These are phyloP conservation scores for Aspergillus conjunctus DNA, from an alignment of 495 filamentous ascomycete genomes.

Conservation along the genomic window DNA sequence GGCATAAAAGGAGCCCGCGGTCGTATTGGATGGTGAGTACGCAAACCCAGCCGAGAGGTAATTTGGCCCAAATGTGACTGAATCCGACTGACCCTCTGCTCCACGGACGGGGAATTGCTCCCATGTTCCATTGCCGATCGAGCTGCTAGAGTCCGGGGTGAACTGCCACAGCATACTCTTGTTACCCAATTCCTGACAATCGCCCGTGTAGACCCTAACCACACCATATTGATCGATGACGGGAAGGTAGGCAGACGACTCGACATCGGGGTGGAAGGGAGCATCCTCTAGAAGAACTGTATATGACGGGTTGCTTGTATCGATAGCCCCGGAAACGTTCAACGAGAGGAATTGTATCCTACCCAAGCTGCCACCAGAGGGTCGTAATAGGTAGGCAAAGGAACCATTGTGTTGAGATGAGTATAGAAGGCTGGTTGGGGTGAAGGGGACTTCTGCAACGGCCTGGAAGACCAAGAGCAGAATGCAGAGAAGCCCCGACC, in stretches of 20 bases:
- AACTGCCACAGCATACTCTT: conserved; percentile 59
- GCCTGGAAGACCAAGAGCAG: conserved; percentile 26
- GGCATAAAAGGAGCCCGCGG: conserved; percentile 59
- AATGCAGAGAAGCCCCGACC: conserved; percentile 23
- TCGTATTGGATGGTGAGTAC: conserved; percentile 62
- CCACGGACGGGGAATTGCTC: conserved; percentile 30
- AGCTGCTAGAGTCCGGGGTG: conserved; percentile 38
- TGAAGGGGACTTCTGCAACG: conserved; percentile 64
- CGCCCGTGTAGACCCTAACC: conserved; percentile 69
- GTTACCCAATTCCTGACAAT: conserved; percentile 55
- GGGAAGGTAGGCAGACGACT: conserved; percentile 58
- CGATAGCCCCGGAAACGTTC: conserved; percentile 60
- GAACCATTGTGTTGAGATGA: conserved; percentile 51
- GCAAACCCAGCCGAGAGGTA: conserved; percentile 67
- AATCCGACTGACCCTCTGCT: conserved; percentile 32
- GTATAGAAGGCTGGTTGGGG: conserved; percentile 67
- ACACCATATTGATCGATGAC: conserved; percentile 64
- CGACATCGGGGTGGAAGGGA: conserved; percentile 60
- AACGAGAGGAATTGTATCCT: conserved; percentile 60
- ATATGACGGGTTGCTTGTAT: conserved; percentile 52
- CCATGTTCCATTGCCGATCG: conserved; percentile 61
- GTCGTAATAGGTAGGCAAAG: conserved; percentile 62
- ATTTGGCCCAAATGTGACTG: conserved; percentile 54
- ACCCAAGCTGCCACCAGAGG: conserved; percentile 41
- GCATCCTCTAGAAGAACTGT: conserved; percentile 60